Evolutionary conservation across 2,329 filamentous ascomycete species (phyloP).

Genomic region (Fusarium oxysporum): DNA sequence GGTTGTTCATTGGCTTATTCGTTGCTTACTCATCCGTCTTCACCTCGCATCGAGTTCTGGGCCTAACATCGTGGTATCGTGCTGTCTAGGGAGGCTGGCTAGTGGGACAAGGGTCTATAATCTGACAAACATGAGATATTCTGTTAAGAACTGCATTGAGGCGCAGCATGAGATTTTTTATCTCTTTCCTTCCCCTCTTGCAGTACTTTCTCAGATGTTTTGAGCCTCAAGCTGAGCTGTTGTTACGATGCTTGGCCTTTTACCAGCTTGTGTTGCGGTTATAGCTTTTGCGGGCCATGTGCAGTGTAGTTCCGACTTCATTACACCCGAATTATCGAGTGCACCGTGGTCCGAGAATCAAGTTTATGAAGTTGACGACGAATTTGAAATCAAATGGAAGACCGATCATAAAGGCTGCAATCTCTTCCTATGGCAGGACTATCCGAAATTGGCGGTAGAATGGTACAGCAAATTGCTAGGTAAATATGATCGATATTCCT

Average conservation of each 20-base stretch:
- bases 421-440: not conserved
- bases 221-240: accelerated
- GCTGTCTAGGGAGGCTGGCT: slow-evolving; percentile 1
- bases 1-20: not conserved
- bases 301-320: not conserved
- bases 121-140: not conserved
- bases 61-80: not conserved
- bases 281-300: accelerated
- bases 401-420: not conserved
- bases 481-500: accelerated
- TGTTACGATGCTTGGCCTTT: accelerated
- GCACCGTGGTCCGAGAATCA: not conserved
- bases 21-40: not conserved
- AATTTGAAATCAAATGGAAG: not conserved
- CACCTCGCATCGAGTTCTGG: not conserved
- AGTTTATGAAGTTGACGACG: not conserved
- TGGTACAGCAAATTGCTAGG: not conserved
- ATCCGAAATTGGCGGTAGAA: not conserved
- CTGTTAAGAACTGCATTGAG: not conserved
- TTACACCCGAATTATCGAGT: accelerated
- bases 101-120: slow-evolving; percentile 6
- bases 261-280: accelerated
- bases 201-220: accelerated
- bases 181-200: not conserved
- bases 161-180: not conserved